Evolutionary conservation across 169 alveolate genomes (phyloP).

Genomic region (Cryptosporidium andersoni): DNA sequence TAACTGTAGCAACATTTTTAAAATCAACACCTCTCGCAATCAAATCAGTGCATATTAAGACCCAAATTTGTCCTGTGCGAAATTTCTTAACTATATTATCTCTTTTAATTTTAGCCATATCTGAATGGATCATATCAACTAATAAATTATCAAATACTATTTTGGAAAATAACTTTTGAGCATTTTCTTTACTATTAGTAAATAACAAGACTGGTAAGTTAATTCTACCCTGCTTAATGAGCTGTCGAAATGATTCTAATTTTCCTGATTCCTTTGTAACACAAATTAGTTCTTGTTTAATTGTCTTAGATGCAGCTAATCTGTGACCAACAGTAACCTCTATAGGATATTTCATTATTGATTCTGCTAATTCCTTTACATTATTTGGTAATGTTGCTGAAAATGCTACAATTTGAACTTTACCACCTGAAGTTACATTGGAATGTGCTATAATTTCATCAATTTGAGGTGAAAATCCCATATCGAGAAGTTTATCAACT

Average conservation of each 20-base stretch:
- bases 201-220: conserved; percentile 77
- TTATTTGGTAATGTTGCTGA: conserved; percentile 87
- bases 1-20: conserved; percentile 91
- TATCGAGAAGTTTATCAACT: conserved; percentile 82
- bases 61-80: conserved; percentile 85
- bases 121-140: conserved; percentile 72
- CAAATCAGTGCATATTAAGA: conserved; percentile 93
- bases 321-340: conserved; percentile 80
- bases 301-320: conserved; percentile 76
- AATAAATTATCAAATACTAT: conserved; percentile 60
- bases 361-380: conserved; percentile 73
- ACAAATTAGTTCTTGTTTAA: conserved; percentile 78
- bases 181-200: conserved; percentile 69
- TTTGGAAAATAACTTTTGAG: conserved; percentile 60
- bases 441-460: conserved; percentile 72
- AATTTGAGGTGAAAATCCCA: conserved; percentile 79
- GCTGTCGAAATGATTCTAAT: conserved; percentile 74
- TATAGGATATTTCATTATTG: conserved; percentile 74
- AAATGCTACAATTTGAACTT: conserved; percentile 75
- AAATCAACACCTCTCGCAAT: conserved; percentile 98
- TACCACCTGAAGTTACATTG: conserved; percentile 59
- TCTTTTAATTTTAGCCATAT: conserved; percentile 72
- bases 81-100: conserved; percentile 73
- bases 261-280: conserved; percentile 80
- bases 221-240: conserved; percentile 78